Evolutionary conservation across 306 rosid species (phyloP).

Genomic region (Corylus avellana): DNA sequence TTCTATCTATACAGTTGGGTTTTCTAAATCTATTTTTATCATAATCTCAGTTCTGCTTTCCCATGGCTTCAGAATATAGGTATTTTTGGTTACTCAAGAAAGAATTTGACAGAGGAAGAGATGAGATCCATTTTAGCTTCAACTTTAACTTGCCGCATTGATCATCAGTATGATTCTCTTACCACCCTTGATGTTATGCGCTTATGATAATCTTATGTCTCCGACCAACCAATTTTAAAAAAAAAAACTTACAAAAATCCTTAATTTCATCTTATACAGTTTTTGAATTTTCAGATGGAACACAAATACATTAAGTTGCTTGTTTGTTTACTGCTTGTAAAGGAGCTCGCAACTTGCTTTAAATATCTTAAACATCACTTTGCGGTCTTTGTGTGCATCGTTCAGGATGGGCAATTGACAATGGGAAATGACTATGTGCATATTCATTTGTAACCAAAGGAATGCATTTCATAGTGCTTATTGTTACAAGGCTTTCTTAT

Average conservation of each 20-base stretch:
- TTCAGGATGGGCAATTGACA: background rate
- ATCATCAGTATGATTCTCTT: slow-evolving; percentile 75
- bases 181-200: slow-evolving; percentile 17
- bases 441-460: background rate
- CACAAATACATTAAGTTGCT: background rate
- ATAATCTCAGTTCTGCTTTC: slow-evolving; percentile 21
- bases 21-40: slow-evolving; percentile 12
- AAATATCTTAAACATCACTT: background rate
- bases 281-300: slow-evolving; percentile 4
- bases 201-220: background rate
- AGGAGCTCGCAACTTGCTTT: background rate
- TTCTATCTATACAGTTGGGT: slow-evolving; percentile 1
- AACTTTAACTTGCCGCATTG: slow-evolving; percentile 87
- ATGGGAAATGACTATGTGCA: background rate
- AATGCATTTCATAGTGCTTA: background rate
- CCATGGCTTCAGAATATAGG: slow-evolving; percentile 71
- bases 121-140: slow-evolving; percentile 79
- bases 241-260: background rate
- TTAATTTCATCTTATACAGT: background rate
- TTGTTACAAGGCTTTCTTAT: background rate
- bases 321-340: background rate
- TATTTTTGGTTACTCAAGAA: slow-evolving; percentile 91
- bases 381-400: background rate
- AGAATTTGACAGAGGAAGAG: slow-evolving; percentile 73
- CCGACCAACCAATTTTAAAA: background rate